Conservation (phyloP, 2,329 filamentous ascomycete species). For the Alternaria gaisen region DNA sequence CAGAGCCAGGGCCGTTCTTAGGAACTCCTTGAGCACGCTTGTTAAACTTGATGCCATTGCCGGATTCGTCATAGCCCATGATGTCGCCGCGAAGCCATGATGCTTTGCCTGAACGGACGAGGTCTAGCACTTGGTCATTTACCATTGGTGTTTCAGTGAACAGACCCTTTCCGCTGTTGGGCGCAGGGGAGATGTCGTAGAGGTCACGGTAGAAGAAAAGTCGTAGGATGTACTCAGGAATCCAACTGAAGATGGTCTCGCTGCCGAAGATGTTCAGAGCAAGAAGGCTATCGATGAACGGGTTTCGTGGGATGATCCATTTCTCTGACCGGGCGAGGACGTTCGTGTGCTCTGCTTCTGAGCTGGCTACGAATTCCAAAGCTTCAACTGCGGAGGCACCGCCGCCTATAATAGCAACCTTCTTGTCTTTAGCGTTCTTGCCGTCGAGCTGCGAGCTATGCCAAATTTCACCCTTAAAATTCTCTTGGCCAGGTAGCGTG, state of each 20-base stretch:
- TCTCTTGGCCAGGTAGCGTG: conserved; percentile 72
- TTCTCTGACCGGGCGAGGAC: conserved; percentile 82
- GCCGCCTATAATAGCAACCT: conserved; percentile 77
- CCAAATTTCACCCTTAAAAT: conserved; percentile 75
- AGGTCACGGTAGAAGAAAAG: conserved; percentile 86
- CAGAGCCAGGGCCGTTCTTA: conserved; percentile 75
- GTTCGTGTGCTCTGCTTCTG: conserved; percentile 72
- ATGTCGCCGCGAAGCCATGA: conserved; percentile 87
- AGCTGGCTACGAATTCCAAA: conserved; percentile 76
- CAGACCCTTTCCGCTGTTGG: conserved; percentile 67
- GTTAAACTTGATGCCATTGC: conserved; percentile 75
- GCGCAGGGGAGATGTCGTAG: conserved; percentile 72
- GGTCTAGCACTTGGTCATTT: conserved; percentile 80
- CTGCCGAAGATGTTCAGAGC: conserved; percentile 81
- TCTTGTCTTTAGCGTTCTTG: conserved; percentile 76
- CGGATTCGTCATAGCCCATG: conserved; percentile 68
- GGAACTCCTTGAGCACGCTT: conserved; percentile 75
- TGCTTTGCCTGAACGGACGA: conserved; percentile 74
- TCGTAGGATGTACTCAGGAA: conserved; percentile 78
- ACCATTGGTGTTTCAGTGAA: conserved; percentile 89
- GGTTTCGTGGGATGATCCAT: conserved; percentile 86
- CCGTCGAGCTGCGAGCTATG: conserved; percentile 81
- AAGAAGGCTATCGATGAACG: conserved; percentile 76
- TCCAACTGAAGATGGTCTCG: conserved; percentile 77
- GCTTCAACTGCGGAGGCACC: conserved; percentile 85